Evolutionary conservation across 805 yeast genomes (phyloP).

Genomic region (Barnettozyma pratensis): DNA sequence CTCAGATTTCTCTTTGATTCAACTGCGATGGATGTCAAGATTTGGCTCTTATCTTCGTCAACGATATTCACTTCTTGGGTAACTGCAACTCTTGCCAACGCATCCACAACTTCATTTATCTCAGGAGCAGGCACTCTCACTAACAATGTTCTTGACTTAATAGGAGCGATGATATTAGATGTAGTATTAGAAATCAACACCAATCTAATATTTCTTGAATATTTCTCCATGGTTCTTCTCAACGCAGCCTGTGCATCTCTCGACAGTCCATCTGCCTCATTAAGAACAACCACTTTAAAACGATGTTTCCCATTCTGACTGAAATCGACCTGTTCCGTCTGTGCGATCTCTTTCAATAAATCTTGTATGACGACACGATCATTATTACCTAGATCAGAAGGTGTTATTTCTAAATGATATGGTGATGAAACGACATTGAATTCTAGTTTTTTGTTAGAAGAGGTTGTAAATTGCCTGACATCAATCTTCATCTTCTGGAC

Average conservation of each 20-base stretch:
- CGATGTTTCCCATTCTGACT: slow-evolving; percentile 40
- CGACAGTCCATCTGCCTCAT: slow-evolving; percentile 85
- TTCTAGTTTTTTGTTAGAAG: slow-evolving; percentile 74
- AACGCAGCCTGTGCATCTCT: slow-evolving; percentile 95
- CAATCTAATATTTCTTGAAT: slow-evolving; percentile 79
- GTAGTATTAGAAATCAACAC: slow-evolving; percentile 85
- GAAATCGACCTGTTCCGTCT: slow-evolving; percentile 91
- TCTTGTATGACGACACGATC: slow-evolving; percentile 96
- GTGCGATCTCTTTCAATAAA: slow-evolving; percentile 88
- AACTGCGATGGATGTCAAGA: slow-evolving; percentile 47
- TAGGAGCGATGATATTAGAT: slow-evolving; percentile 89
- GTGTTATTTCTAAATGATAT: slow-evolving; percentile 90
- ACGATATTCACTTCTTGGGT: slow-evolving; percentile 45
- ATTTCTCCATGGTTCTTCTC: slow-evolving; percentile 94
- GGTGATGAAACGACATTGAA: slow-evolving; percentile 91
- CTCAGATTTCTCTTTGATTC: slow-evolving; percentile 70
- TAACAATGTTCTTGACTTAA: slow-evolving; percentile 84
- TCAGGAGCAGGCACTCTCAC: slow-evolving; percentile 86
- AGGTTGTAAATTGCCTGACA: slow-evolving; percentile 74
- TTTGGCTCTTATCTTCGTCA: slow-evolving; percentile 34
- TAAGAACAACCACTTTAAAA: slow-evolving; percentile 78
- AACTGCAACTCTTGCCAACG: slow-evolving; percentile 49
- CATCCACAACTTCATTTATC: slow-evolving; percentile 46
- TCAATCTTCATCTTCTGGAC: slow-evolving; percentile 86
- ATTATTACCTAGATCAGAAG: slow-evolving; percentile 93